Conservation (phyloP, 768 basidiomycete species). For the Amyloporia xantha region DNA sequence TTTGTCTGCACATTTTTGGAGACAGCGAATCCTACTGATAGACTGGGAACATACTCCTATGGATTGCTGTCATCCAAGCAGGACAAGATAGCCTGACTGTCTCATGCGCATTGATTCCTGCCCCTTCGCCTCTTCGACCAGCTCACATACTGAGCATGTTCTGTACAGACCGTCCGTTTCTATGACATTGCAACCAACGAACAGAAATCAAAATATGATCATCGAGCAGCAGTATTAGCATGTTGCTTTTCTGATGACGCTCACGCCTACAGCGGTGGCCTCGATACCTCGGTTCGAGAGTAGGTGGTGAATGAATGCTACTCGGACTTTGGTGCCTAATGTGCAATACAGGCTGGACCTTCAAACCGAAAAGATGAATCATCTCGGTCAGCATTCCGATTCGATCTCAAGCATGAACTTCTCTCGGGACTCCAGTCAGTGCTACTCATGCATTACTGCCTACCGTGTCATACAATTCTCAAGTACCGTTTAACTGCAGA, state of each 20-base stretch:
- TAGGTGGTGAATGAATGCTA: conserved; percentile 31
- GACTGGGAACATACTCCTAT: too few relatives aligned
- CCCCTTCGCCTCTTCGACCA: too few relatives aligned
- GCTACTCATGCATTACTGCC: conserved; percentile 9
- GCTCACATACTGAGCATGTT: not conserved
- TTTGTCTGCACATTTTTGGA: too few relatives aligned
- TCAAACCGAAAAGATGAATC: conserved; percentile 58
- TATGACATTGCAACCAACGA: conserved; percentile 52
- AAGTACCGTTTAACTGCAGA: conserved; percentile 36
- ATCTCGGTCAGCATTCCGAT: conserved; percentile 77
- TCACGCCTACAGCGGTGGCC: conserved; percentile 78
- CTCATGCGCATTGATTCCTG: too few relatives aligned
- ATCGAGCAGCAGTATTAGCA: conserved; percentile 84
- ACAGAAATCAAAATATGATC: conserved; percentile 76
- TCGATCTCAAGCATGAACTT: conserved; percentile 74
- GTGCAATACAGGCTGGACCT: conserved; percentile 60
- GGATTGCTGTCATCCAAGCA: too few relatives aligned
- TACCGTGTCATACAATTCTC: not conserved
- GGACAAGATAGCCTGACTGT: too few relatives aligned
- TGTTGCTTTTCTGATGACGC: conserved; percentile 64
- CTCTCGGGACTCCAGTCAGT: conserved; percentile 57
- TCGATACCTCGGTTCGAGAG: conserved; percentile 82
- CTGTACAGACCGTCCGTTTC: conserved; percentile 48
- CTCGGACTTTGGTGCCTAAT: not conserved
- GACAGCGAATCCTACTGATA: too few relatives aligned